phyloP scores from a whole-genome alignment of 257 asterid genomes.

The Paraleonurus japonicus region DNA sequence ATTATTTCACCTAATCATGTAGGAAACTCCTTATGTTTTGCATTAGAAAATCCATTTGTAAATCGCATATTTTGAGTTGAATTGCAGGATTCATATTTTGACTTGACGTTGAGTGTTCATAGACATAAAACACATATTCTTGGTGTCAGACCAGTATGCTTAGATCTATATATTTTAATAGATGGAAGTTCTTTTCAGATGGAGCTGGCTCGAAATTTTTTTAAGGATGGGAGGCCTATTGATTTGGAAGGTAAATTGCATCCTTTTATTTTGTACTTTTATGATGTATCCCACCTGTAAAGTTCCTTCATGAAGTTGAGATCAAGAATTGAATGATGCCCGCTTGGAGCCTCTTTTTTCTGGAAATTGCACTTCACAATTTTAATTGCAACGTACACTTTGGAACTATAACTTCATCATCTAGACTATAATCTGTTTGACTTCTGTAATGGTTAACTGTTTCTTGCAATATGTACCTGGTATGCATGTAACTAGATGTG shows the following conservation, averaged over 20 bases:
- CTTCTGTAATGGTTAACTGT: neutral
- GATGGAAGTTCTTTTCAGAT: slow-evolving; percentile 43
- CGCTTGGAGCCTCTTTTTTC: slow-evolving; percentile 6
- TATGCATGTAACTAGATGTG: neutral
- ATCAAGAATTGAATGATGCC: slow-evolving; percentile 15
- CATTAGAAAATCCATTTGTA: neutral
- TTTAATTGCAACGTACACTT: neutral
- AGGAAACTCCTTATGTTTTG: neutral
- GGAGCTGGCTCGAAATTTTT: slow-evolving; percentile 65
- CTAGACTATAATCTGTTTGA: neutral
- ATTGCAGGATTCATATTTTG: slow-evolving; percentile 3
- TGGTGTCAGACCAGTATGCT: neutral
- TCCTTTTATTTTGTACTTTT: neutral
- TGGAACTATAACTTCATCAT: neutral
- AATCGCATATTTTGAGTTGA: neutral
- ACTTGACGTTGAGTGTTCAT: slow-evolving; percentile 2
- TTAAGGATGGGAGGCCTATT: slow-evolving; percentile 76
- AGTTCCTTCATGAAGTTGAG: slow-evolving; percentile 9
- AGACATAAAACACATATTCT: neutral
- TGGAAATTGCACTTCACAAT: slow-evolving; percentile 5
- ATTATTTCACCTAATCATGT: neutral
- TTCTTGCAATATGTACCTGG: neutral
- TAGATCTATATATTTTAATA: slow-evolving; percentile 1
- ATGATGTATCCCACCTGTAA: neutral
- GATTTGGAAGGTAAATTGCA: slow-evolving; percentile 71